A percentile compares a stretch with the other conserved stretches of the same genome.
Evolutionary conservation across 2,329 filamentous ascomycete genomes (phyloP).

Genomic region (Penicillium sp.): DNA sequence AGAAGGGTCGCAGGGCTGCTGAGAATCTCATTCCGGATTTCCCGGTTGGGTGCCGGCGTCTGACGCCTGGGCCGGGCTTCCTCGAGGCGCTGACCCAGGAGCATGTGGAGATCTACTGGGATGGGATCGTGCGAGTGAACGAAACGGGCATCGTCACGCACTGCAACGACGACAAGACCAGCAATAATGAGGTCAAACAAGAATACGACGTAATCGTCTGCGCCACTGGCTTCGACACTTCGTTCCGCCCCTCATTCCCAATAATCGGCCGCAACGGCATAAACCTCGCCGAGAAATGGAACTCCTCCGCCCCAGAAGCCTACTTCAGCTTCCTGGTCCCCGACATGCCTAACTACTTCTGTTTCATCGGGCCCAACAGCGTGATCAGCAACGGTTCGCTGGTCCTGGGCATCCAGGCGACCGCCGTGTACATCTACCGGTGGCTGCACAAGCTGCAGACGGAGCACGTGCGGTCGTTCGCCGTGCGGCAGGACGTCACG

Average conservation of each 20-base stretch:
- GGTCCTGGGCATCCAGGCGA: constrained; percentile 18
- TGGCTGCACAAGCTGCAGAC: constrained; percentile 30
- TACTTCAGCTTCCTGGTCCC: constrained; percentile 27
- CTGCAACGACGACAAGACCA: constrained; percentile 15
- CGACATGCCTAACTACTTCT: constrained; percentile 34
- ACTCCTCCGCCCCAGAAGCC: constrained; percentile 19
- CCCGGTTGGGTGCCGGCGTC: constrained; percentile 30
- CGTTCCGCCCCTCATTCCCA: neutral
- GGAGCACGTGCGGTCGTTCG: constrained; percentile 4
- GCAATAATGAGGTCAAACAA: neutral
- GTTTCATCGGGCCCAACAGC: constrained; percentile 27
- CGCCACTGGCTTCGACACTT: neutral
- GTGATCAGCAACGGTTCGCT: constrained; percentile 26
- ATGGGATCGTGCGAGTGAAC: constrained; percentile 27
- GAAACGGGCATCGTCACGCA: constrained; percentile 23
- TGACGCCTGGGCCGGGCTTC: constrained; percentile 31
- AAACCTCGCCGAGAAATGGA: constrained; percentile 22
- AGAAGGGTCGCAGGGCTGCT: constrained; percentile 3
- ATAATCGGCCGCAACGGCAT: neutral
- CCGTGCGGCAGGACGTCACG: constrained; percentile 16
- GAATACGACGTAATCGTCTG: constrained; percentile 33
- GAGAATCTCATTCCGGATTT: constrained; percentile 26
- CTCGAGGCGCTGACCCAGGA: constrained; percentile 28
- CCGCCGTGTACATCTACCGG: constrained; percentile 29
- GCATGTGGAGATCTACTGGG: constrained; percentile 29